phyloP scores from a whole-genome alignment of 2,329 filamentous ascomycete species.

The Ophiocordyceps polyrhachis-furcata region DNA sequence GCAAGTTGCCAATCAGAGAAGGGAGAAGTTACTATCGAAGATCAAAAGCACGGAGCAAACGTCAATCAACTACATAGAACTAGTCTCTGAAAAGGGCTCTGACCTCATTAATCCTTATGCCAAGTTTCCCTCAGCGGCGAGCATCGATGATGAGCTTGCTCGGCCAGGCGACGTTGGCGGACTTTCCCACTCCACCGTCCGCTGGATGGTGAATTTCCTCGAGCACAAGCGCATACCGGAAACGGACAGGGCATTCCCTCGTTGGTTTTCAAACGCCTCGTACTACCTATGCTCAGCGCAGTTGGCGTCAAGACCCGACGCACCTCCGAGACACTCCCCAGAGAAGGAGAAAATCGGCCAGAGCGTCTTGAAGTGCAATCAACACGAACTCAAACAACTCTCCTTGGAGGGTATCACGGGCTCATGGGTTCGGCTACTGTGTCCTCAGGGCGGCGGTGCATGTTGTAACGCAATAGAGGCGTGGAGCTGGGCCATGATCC shows the following conservation, averaged over 20 bases:
- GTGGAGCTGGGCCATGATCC: not conserved
- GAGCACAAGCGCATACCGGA: not conserved
- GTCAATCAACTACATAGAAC: not conserved
- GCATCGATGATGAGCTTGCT: not conserved
- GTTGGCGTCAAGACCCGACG: not conserved
- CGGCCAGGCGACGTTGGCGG: not conserved
- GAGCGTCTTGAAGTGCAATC: not conserved
- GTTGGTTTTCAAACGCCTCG: not conserved
- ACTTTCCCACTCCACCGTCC: not conserved
- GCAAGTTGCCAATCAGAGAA: not conserved
- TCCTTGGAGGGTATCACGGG: not conserved
- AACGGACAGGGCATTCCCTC: not conserved
- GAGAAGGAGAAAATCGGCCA: not conserved
- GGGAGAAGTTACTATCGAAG: not conserved
- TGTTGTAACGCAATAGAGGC: not conserved
- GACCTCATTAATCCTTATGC: not conserved
- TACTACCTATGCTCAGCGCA: not conserved
- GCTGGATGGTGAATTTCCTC: not conserved
- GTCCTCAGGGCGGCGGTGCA: not conserved
- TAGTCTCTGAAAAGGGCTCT: not conserved
- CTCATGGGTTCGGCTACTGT: not conserved
- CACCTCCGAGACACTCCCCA: not conserved
- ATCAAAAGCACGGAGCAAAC: not conserved
- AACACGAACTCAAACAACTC: not conserved
- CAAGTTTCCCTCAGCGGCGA: not conserved